These are phyloP conservation scores for Debaryomyces sp. DNA, from an alignment of 1,139 yeast species.

Conservation along the genomic window DNA sequence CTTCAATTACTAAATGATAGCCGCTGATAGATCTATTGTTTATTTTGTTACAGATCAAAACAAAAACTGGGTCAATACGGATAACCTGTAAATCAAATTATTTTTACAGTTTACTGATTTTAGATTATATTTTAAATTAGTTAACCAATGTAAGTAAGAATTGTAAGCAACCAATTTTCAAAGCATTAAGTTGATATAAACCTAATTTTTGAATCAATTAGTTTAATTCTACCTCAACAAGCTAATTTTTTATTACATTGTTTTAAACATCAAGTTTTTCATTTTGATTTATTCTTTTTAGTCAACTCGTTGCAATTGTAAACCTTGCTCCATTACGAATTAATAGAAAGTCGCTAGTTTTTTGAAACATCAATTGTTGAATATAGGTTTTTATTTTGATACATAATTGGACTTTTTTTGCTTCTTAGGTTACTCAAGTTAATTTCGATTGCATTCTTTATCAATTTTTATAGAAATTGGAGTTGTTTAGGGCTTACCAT, in stretches of 20 bases:
- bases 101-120: background rate
- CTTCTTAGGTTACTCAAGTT: background rate
- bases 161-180: background rate
- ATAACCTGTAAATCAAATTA: background rate
- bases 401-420: background rate
- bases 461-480: background rate
- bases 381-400: background rate
- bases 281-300: background rate
- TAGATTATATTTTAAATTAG: background rate
- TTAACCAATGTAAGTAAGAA: background rate
- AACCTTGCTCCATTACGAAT: background rate
- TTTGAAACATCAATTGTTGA: background rate
- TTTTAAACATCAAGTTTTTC: background rate
- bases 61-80: background rate
- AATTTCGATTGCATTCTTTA: background rate
- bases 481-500: background rate
- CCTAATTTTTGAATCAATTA: slow-evolving; percentile 1
- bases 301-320: background rate
- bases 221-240: background rate
- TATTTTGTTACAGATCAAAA: slow-evolving; percentile 4
- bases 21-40: slow-evolving; percentile 3
- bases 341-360: background rate
- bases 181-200: slow-evolving; percentile 1
- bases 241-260: background rate
- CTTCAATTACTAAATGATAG: background rate